phyloP scores from a whole-genome alignment of 2,329 filamentous ascomycete species.

The Pseudogymnoascus sp. region DNA sequence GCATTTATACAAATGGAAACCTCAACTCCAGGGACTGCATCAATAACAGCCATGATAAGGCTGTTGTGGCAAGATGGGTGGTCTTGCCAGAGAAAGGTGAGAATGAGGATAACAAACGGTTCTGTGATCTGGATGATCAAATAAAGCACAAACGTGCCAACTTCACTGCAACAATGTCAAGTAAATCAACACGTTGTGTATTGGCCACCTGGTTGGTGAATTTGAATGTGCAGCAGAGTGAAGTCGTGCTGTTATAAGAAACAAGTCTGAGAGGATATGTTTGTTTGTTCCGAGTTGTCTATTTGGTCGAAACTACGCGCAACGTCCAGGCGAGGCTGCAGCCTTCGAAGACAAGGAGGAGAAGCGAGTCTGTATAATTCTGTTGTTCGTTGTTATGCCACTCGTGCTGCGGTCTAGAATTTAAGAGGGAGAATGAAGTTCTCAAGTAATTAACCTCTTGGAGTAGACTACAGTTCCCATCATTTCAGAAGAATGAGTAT shows the following conservation, averaged over 20 bases:
- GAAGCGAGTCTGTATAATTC: not conserved
- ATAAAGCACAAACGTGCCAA: not conserved
- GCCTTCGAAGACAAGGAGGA: not conserved
- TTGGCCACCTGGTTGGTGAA: not conserved
- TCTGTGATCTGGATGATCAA: not conserved
- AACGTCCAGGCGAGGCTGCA: not conserved
- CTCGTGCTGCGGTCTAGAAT: not conserved
- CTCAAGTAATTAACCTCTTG: not conserved
- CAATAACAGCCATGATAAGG: slow-evolving; percentile 22
- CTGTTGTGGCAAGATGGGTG: not conserved
- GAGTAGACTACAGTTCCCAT: too few species aligned
- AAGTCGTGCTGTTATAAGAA: not conserved
- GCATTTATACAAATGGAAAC: slow-evolving; percentile 20
- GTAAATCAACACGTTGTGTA: not conserved
- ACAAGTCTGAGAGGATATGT: not conserved
- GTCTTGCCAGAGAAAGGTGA: not conserved
- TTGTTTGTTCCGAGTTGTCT: not conserved
- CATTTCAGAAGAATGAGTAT: not conserved
- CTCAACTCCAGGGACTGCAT: slow-evolving; percentile 19
- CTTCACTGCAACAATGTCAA: not conserved
- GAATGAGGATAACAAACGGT: not conserved
- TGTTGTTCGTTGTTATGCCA: not conserved
- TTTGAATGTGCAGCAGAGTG: not conserved
- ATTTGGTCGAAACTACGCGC: not conserved
- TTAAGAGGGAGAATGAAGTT: not conserved